Evolutionary conservation across 2,329 filamentous ascomycete genomes (phyloP), one percentile per base, ranked within the genome.

Genomic region (Bimuria novae-zelandiae): DNA sequence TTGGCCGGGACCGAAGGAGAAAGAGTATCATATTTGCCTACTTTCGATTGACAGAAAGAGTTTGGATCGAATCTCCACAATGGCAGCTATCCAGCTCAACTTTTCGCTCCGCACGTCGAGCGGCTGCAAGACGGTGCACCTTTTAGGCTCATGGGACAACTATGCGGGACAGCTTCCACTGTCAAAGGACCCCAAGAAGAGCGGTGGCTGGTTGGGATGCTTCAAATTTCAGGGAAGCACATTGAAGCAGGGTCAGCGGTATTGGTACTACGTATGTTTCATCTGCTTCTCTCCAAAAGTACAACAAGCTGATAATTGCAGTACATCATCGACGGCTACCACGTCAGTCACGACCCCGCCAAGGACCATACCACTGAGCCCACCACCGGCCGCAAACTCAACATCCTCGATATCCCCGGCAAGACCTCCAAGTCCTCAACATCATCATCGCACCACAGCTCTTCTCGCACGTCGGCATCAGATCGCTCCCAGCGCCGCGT

Each of bases 301-400:
- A 19, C 21, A 30, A 7, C 14, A 17, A 12, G 22, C 51, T 57
- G 51, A 56, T 51, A 49, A 7, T 0, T 10, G 12, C 47, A 63
- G 57, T 99, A 97, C 84, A 97, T 97, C 86, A 94, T 97, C 77
- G 94, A 99, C 76, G 94, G 94, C 67, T 97, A 97, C 86, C 92
- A 97, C 77, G 89, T 96, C 75, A 92, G 92, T 57, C 93, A 97
- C 84, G 94, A 97, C 80, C 92, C 93, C 65, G 90, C 89, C 75
- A 88, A 92, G 75, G 82, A 89, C 70, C 93, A 89, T 73, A 95
- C 90, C 72, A 88, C 89, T 64, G 94, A 99, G 83, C 92, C 93
- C 74, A 97, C 92, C 76, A 97, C 94, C 52, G 91, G 92, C 79
- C 93, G 94, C 76, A 91, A 92, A 78, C 84, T 99, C 68, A 99